Conservation (phyloP, 768 basidiomycete species). For the Fibroporia radiculosa region DNA sequence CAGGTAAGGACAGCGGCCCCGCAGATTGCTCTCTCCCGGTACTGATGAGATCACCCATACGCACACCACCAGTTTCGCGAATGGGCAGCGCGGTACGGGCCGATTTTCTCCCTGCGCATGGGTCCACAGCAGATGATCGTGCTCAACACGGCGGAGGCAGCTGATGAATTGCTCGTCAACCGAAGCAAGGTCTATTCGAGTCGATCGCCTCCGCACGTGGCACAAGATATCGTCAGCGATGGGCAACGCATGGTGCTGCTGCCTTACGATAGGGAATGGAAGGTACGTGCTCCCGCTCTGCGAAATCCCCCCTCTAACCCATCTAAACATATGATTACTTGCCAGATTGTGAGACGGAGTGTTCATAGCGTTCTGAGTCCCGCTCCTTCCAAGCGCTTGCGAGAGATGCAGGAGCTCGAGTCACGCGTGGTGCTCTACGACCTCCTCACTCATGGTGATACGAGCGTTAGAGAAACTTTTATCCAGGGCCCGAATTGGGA, state of each 20-base stretch:
- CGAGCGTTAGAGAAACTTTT: neutral
- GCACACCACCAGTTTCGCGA: conserved; percentile 16
- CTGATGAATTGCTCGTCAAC: conserved; percentile 17
- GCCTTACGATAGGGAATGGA: conserved; percentile 23
- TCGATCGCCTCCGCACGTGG: conserved; percentile 23
- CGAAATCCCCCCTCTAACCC: neutral
- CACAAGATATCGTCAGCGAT: conserved; percentile 25
- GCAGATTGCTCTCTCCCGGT: neutral
- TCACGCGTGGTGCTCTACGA: conserved; percentile 20
- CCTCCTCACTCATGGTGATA: conserved; percentile 13
- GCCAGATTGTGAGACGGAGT: conserved; percentile 17
- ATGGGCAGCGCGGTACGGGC: conserved; percentile 25
- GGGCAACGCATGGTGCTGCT: conserved; percentile 23
- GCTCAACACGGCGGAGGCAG: conserved; percentile 15
- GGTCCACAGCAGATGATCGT: conserved; percentile 15
- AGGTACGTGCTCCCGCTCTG: conserved; percentile 15
- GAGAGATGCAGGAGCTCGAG: conserved; percentile 21
- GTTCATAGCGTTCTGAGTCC: conserved; percentile 21
- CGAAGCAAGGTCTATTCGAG: conserved; percentile 23
- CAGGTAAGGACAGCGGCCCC: conserved; percentile 9
- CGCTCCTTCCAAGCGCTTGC: conserved; percentile 19
- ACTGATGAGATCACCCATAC: neutral
- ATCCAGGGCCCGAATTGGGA: conserved; percentile 1
- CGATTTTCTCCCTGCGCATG: conserved; percentile 21
- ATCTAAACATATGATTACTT: neutral